These are phyloP conservation scores for Ceriops tagal DNA, from an alignment of 345 rosid species.

Conservation along the genomic window DNA sequence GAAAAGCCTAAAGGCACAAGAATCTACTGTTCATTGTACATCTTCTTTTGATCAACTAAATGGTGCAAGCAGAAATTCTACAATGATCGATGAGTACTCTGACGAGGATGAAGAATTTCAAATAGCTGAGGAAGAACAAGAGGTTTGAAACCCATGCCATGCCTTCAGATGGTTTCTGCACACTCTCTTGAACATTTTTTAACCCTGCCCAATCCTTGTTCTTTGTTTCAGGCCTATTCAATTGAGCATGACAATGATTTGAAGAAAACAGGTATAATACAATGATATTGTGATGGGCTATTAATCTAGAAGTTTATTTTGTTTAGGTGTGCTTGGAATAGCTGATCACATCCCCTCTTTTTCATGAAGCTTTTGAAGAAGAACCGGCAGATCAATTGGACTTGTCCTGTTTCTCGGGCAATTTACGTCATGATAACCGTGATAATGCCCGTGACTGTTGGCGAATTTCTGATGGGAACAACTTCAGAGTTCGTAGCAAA, in stretches of 20 bases:
- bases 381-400: conserved; percentile 70
- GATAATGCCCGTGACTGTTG: conserved; percentile 92
- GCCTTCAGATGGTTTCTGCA: conserved; percentile 1
- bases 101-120: conserved; percentile 96
- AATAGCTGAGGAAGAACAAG: conserved; percentile 82
- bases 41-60: conserved; percentile 62
- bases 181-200: neutral
- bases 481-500: conserved; percentile 93
- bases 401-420: conserved; percentile 80
- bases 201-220: neutral
- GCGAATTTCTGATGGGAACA: conserved; percentile 80
- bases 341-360: conserved; percentile 14
- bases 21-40: conserved; percentile 43
- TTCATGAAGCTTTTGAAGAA: conserved; percentile 56
- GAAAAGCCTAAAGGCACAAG: conserved; percentile 46
- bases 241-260: conserved; percentile 45
- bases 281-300: conserved; percentile 7
- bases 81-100: conserved; percentile 76
- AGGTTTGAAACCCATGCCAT: conserved; percentile 42
- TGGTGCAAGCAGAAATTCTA: conserved; percentile 63
- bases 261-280: conserved; percentile 58
- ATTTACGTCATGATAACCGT: conserved; percentile 72
- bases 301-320: neutral
- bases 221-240: conserved; percentile 45
- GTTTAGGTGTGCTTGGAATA: conserved; percentile 1